Evolutionary conservation across 2,329 filamentous ascomycete genomes (phyloP), one percentile per base, ranked within the genome.

Genomic region (Fusarium sp.): DNA sequence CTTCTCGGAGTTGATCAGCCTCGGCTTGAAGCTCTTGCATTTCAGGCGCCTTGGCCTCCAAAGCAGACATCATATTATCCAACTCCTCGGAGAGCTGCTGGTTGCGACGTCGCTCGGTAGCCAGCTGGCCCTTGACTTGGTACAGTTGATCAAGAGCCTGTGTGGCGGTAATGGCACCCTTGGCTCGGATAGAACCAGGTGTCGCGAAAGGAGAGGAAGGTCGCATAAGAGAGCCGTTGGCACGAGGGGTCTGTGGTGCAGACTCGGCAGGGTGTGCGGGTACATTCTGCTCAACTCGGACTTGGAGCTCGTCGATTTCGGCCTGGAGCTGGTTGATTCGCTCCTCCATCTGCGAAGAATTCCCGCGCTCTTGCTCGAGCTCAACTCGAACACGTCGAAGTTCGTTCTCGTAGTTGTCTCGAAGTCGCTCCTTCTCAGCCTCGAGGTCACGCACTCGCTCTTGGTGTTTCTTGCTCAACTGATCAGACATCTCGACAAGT

Each of bases 41-140:
- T 76, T 98, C 94, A 0, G 96, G 96, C 27, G 91, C 90, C 78
- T 93, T 94, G 25, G 91, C 91, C 78, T 99, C 94, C 40, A 98
- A 82, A 61, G 94, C 91, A 40, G 90, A 87, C 62, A 98, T 88
- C 83, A 98, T 93, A 63, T 96, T 92, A 70, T 98, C 93, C 46
- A 98, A 84, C 46, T 95, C 90, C 40, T 90, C 87, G 20, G 88
- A 87, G 13, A 98, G 88, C 76, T 93, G 89, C 69, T 92, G 89
- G 73, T 89, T 94, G 24, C 90, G 88, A 62, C 92, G 87, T 77
- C 91, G 90, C 79, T 97, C 92, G 5, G 86, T 88, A 6, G 90
- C 89, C 34, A 98, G 85, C 74, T 92, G 88, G 58, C 88, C 85
- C 84, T 96, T 92, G 79, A 90, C 84, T 73, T 87, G 88, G 78